Base-by-base conservation (phyloP, 2,329 filamentous ascomycete genomes). In the Westerdykella aurantiaca region DNA sequence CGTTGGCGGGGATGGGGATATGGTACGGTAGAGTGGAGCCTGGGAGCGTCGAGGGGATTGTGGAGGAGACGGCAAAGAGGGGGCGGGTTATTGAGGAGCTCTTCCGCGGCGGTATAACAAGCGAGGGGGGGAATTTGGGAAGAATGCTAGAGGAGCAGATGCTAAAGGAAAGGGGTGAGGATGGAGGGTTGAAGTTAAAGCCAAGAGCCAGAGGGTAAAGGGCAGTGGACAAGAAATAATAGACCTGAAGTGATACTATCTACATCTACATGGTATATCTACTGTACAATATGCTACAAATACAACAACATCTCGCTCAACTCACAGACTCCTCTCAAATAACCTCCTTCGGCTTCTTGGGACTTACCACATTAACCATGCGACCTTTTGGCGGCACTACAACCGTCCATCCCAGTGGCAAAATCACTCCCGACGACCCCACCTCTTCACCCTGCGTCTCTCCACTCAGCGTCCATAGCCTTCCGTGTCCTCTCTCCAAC, bases 21-120 rank as follows among this genome's bases (percentile, higher is more conserved):
- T 93, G 87, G 87, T 93, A 93, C 63, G 87, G 87, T 0, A 72
- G 87, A 34, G 83, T 93, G 1, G 83, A 85, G 52, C 83, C 86
- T 3, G 77, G 75, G 58, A 79, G 91, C 61, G 85, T 90, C 0
- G 83, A 89, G 60, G 87, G 86, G 0, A 79, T 93, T 38, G 75
- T 93, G 5, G 69, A 73, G 16, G 82, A 88, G 72, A 91, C 87
- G 5, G 69, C 93, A 1, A 37, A 81, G 6, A 72, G 73, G 18
- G 86, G 87, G 0, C 79, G 73, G 23, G 76, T 93, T 0, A 79
- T 93, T 23, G 72, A 72, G 22, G 83, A 89, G 48, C 69, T 87
- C 60, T 87, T 89, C 50, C 71, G 87, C 48, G 87, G 87, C 0
- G 85, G 81, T 0, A 81, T 89, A 31, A 54, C 42, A 39, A 33